A percentile compares a stretch with the other conserved stretches of the same genome.
These are phyloP conservation scores for Fusarium protoensiforme DNA, from an alignment of 2,329 filamentous ascomycete genomes.

Conservation along the genomic window DNA sequence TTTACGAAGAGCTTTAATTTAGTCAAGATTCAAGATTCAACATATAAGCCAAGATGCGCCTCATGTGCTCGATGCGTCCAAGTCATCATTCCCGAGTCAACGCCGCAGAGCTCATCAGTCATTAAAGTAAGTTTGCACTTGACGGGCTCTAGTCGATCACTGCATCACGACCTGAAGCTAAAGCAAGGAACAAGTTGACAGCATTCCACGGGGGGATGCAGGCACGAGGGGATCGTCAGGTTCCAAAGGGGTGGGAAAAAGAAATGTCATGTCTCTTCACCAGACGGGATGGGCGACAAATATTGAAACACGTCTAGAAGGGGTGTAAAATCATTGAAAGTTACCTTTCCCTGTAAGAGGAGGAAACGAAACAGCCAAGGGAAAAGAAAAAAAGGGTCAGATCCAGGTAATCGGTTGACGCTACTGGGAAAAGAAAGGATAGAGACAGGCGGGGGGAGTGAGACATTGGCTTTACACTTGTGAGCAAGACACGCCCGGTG, in stretches of 20 bases:
- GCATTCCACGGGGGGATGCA: slow-evolving; percentile 19
- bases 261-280: slow-evolving; percentile 24
- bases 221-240: slow-evolving; percentile 1
- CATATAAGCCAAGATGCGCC: background rate
- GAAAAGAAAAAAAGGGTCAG: slow-evolving; percentile 1
- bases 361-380: background rate
- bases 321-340: background rate
- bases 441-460: slow-evolving; percentile 9
- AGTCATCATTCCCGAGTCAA: background rate
- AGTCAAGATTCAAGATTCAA: background rate
- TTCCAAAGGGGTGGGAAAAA: background rate
- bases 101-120: background rate
- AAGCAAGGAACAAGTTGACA: slow-evolving; percentile 16
- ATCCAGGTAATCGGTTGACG: slow-evolving; percentile 11
- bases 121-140: slow-evolving; percentile 4
- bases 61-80: background rate
- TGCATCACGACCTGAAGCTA: slow-evolving; percentile 13
- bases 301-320: background rate
- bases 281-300: background rate
- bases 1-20: slow-evolving; percentile 10
- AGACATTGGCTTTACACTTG: background rate
- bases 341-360: slow-evolving; percentile 3
- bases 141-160: slow-evolving; percentile 15
- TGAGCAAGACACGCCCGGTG: background rate
- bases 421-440: slow-evolving; percentile 15